These are phyloP conservation scores for Begonia loranthoides DNA, from an alignment of 306 rosid genomes.

Conservation along the genomic window DNA sequence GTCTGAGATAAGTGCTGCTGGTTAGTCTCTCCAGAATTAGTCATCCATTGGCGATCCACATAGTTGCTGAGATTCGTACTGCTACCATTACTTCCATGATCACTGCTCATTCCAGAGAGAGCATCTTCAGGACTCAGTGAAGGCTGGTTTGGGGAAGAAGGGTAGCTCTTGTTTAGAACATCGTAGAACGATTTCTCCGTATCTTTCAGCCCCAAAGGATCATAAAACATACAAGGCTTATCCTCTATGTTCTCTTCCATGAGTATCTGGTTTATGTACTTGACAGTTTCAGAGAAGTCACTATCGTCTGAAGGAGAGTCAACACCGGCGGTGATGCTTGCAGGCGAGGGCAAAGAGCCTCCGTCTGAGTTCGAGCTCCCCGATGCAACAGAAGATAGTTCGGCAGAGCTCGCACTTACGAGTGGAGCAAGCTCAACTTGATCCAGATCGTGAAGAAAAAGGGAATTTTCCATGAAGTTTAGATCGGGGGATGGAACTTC, in stretches of 20 bases:
- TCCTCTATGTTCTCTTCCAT: constrained; percentile 67
- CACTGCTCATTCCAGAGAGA: constrained; percentile 9
- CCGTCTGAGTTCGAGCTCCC: not conserved
- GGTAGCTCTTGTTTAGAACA: constrained; percentile 40
- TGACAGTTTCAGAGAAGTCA: constrained; percentile 42
- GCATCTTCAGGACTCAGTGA: constrained; percentile 11
- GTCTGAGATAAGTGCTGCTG: constrained; percentile 18
- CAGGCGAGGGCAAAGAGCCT: not conserved
- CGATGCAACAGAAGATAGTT: not conserved
- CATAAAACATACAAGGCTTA: constrained; percentile 65
- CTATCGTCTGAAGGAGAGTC: constrained; percentile 31
- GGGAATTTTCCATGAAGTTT: not conserved
- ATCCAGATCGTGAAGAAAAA: not conserved
- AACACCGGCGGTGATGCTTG: not conserved
- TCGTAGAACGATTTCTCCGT: constrained; percentile 87
- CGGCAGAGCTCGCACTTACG: not conserved
- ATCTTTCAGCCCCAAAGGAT: constrained; percentile 56
- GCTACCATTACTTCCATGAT: constrained; percentile 9
- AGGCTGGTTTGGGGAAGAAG: constrained; percentile 6
- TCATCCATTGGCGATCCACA: constrained; percentile 1
- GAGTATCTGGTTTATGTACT: constrained; percentile 57
- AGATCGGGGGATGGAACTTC: not conserved
- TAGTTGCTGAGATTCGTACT: constrained; percentile 14
- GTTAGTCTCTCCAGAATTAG: constrained; percentile 23
- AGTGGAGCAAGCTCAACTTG: not conserved